Conservation (phyloP, 2,329 filamentous ascomycete species). For the Colletotrichum tropicicola region DNA sequence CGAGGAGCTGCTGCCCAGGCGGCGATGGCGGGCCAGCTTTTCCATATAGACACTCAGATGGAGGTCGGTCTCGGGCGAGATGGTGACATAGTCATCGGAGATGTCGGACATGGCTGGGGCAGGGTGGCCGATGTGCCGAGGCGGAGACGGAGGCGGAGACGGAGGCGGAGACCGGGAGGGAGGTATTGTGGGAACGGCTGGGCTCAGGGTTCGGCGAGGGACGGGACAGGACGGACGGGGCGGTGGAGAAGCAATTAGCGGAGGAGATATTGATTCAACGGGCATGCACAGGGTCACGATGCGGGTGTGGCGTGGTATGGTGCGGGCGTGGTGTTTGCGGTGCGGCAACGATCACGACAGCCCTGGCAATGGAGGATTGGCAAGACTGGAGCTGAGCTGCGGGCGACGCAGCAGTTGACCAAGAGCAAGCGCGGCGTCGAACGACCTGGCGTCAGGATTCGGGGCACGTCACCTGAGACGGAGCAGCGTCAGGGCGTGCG, state of each 20-base stretch:
- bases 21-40: constrained; percentile 11
- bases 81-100: constrained; percentile 28
- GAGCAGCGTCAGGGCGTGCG: constrained; percentile 28
- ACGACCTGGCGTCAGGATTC: neutral
- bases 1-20: constrained; percentile 11
- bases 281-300: constrained; percentile 14
- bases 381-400: neutral
- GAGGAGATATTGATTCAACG: neutral
- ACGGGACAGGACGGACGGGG: neutral
- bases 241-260: constrained; percentile 15
- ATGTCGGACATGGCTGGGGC: constrained; percentile 26
- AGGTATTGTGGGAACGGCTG: neutral
- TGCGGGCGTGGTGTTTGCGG: neutral
- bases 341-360: neutral
- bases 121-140: constrained; percentile 9
- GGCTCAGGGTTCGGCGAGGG: neutral
- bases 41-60: constrained; percentile 26
- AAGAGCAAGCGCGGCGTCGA: neutral
- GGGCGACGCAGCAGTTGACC: neutral
- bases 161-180: neutral
- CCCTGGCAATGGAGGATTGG: neutral
- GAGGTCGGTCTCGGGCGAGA: constrained; percentile 23
- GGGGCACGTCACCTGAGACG: constrained; percentile 29
- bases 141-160: neutral
- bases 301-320: neutral